Evolutionary conservation across 2,329 filamentous ascomycete genomes (phyloP), one percentile per base, ranked within the genome.

Genomic region (Penicillium sp.): DNA sequence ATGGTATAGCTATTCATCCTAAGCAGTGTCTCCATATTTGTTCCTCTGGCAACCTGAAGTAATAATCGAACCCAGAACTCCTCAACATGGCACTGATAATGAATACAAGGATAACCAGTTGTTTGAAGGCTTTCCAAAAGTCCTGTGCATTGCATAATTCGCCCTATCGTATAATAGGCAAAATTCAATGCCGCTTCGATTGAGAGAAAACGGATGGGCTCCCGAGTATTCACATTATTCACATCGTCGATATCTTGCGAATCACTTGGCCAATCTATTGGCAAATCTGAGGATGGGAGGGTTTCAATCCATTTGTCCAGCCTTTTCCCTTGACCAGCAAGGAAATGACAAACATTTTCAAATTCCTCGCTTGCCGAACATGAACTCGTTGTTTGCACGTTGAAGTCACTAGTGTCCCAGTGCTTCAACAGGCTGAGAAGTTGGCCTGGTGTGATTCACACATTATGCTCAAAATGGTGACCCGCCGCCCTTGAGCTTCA

Each of bases 401-500:
- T 23, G 36, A 39, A 5, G 23, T 23, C 36, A 21, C 36, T n/a
- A 3, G 36, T 39, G 13, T 47, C 44, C 57, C 50, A 64, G 36
- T 62, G 28, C 21, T 45, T 18, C 2, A 66, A 50, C 3, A 40
- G 21, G 39, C 26, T 10, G 48, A 33, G 14, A 39, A 57, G 21
- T 62, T 65, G 5, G 66, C 36, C 5, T 58, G 56, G 53, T 67
- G 64, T 3, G 65, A 66, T 48, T 66, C 65, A 16, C 62, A 65
- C 46, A 67, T 51, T 13, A 66, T 65, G 16, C 63, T 58, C 8
- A 67, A 28, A 2, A 58, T 58, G 7, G 26, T 29, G 34, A 59
- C 56, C 4, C 65, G 56, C 31, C 64, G 55, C 9, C 56, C 61
- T 1, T 64, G 51, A 1, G 56, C 31, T 4, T 55, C 42, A 5